Evolutionary conservation across 768 basidiomycete species (phyloP).

Genomic region (Solioccasus polychromus): DNA sequence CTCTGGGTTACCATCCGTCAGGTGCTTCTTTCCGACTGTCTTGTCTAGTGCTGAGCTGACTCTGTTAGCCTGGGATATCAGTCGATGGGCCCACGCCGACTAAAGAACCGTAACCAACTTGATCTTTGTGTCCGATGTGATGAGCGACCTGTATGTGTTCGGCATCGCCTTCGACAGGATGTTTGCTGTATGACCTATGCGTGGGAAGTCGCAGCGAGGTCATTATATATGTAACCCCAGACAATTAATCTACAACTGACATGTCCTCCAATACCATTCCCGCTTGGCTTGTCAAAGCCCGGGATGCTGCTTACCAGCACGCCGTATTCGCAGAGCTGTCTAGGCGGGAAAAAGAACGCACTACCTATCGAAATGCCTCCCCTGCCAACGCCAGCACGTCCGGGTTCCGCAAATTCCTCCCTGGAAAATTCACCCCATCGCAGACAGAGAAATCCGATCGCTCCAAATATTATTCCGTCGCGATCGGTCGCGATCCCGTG

Average conservation of each 20-base stretch:
- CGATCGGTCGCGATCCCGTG: slow-evolving; percentile 42
- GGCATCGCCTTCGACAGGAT: slow-evolving; percentile 18
- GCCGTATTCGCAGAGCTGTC: slow-evolving; percentile 34
- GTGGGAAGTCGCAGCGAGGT: slow-evolving; percentile 11
- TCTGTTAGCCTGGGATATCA: slow-evolving; percentile 36
- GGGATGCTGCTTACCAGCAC: slow-evolving; percentile 14
- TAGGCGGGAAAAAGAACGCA: slow-evolving; percentile 37
- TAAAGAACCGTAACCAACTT: slow-evolving; percentile 40
- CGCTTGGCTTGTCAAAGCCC: slow-evolving; percentile 15
- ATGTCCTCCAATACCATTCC: slow-evolving; percentile 15
- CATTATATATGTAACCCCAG: background rate
- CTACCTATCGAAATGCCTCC: slow-evolving; percentile 24
- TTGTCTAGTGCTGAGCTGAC: slow-evolving; percentile 81
- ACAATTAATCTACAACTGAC: background rate
- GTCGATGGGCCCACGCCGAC: slow-evolving; percentile 15
- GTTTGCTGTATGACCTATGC: slow-evolving; percentile 3
- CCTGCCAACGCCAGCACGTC: slow-evolving; percentile 11
- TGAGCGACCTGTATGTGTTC: slow-evolving; percentile 17
- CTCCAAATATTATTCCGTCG: slow-evolving; percentile 53
- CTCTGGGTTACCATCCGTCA: slow-evolving; percentile 68
- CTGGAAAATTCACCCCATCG: slow-evolving; percentile 5
- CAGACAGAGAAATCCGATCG: slow-evolving; percentile 18
- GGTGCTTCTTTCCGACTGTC: slow-evolving; percentile 63
- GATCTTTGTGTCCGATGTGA: slow-evolving; percentile 24
- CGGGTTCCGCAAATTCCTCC: slow-evolving; percentile 4